These are phyloP conservation scores for Psidium friedrichsthalianum DNA, from an alignment of 345 rosid species.

Conservation along the genomic window DNA sequence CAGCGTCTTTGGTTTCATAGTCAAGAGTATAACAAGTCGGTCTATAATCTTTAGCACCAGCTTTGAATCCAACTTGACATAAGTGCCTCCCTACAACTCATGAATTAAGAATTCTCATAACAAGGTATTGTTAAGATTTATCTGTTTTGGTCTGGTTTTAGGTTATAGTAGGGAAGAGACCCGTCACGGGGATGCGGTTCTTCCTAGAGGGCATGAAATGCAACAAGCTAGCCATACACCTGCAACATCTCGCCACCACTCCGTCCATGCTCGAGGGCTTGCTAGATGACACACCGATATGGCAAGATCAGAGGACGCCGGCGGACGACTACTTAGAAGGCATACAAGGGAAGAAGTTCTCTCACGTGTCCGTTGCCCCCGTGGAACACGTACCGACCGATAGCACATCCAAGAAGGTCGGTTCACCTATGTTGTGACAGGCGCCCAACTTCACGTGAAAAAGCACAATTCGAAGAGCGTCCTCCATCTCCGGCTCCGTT, in stretches of 20 bases:
- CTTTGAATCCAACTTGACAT: too few species aligned
- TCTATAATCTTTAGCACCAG: too few species aligned
- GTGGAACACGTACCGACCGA: conserved; percentile 35
- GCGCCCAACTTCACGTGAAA: conserved; percentile 70
- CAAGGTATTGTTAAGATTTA: background rate
- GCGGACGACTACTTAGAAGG: conserved; percentile 42
- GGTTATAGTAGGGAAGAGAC: conserved; percentile 48
- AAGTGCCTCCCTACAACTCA: too few species aligned
- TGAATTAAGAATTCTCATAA: too few species aligned
- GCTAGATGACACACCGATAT: conserved; percentile 33
- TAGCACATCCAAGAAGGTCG: conserved; percentile 5
- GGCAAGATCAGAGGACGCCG: conserved; percentile 59
- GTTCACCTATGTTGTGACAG: conserved; percentile 65
- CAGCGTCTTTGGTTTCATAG: too few species aligned
- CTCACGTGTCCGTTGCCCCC: conserved; percentile 68
- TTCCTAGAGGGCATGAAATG: conserved; percentile 89
- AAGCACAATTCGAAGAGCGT: conserved; percentile 53
- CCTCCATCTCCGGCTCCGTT: conserved; percentile 67
- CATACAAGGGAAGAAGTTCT: conserved; percentile 43
- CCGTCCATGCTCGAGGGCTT: conserved; percentile 41
- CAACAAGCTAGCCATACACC: conserved; percentile 74
- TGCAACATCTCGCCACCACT: conserved; percentile 54
- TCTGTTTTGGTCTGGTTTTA: background rate
- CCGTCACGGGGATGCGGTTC: conserved; percentile 77
- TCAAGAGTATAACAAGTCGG: too few species aligned